Percentiles rank a stretch among this genome's conserved stretches.
phyloP scores from a whole-genome alignment of 164 flowering plant species.

The Nymphaea thermarum region DNA sequence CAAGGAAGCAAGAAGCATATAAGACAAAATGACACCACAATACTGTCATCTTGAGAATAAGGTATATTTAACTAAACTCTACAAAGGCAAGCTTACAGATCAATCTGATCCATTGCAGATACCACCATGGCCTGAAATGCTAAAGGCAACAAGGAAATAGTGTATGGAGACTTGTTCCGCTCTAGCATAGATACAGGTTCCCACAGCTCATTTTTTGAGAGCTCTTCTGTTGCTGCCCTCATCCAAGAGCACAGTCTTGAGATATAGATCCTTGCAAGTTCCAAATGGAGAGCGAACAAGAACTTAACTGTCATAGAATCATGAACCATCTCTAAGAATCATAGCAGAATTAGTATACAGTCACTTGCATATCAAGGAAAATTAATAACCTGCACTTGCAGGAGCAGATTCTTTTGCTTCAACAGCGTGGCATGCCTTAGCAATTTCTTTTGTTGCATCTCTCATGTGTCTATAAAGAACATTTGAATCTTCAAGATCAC shows the following conservation, averaged over 20 bases:
- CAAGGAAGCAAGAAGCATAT: too few relatives aligned
- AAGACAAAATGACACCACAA: too few relatives aligned
- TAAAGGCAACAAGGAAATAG: constrained; percentile 83
- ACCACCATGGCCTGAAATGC: constrained; percentile 59
- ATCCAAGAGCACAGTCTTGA: constrained; percentile 92
- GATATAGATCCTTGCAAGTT: constrained; percentile 72
- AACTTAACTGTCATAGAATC: constrained; percentile 41
- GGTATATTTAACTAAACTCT: too few relatives aligned
- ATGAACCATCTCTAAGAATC: constrained; percentile 5
- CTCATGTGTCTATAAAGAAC: constrained; percentile 71
- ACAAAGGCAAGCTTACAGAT: constrained; percentile 33
- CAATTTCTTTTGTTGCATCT: constrained; percentile 67
- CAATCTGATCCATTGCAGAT: constrained; percentile 88
- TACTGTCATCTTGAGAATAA: too few relatives aligned
- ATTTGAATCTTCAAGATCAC: constrained; percentile 80
- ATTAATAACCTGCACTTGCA: constrained; percentile 54
- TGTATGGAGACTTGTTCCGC: constrained; percentile 85
- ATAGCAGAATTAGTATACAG: neutral
- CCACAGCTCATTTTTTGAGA: constrained; percentile 84
- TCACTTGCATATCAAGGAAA: neutral
- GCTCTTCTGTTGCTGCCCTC: constrained; percentile 68
- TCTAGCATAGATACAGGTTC: constrained; percentile 83
- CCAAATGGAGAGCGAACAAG: constrained; percentile 52
- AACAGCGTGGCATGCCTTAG: constrained; percentile 71
- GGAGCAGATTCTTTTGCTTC: constrained; percentile 94